phyloP scores from a whole-genome alignment of 495 filamentous ascomycete genomes.

The Penicillium verhagenii region DNA sequence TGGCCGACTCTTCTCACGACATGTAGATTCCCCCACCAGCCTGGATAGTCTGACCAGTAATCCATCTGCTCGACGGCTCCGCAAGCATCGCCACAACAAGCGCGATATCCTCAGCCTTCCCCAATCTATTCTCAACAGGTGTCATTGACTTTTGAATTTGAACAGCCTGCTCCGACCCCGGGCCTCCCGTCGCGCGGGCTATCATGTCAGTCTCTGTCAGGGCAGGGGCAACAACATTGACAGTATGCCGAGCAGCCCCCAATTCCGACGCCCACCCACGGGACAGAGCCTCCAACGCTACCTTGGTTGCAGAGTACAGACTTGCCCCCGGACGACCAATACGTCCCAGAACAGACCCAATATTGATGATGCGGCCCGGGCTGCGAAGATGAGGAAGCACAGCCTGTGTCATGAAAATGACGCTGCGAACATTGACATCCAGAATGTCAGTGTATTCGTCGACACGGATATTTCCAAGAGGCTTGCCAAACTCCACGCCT shows the following conservation, averaged over 20 bases:
- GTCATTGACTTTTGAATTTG: conserved; percentile 33
- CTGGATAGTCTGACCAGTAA: conserved; percentile 57
- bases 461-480: conserved; percentile 1
- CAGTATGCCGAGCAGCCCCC: conserved; percentile 38
- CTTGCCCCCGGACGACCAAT: conserved; percentile 31
- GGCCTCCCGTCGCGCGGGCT: no score
- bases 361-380: conserved; percentile 2
- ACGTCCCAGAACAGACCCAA: conserved; percentile 45
- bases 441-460: conserved; percentile 16
- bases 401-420: conserved; percentile 60
- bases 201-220: conserved; percentile 39
- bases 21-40: conserved; percentile 51
- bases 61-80: conserved; percentile 48
- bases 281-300: conserved; percentile 44
- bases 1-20: no score
- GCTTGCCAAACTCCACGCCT: neutral
- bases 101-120: conserved; percentile 57
- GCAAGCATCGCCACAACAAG: conserved; percentile 50
- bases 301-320: conserved; percentile 43
- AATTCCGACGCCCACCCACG: conserved; percentile 42
- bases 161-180: conserved; percentile 29
- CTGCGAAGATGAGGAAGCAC: conserved; percentile 39
- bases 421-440: conserved; percentile 60
- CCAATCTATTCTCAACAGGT: conserved; percentile 44
- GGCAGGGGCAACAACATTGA: conserved; percentile 34